phyloP scores from a whole-genome alignment of 257 asterid genomes.

The Rehmannia glutinosa region DNA sequence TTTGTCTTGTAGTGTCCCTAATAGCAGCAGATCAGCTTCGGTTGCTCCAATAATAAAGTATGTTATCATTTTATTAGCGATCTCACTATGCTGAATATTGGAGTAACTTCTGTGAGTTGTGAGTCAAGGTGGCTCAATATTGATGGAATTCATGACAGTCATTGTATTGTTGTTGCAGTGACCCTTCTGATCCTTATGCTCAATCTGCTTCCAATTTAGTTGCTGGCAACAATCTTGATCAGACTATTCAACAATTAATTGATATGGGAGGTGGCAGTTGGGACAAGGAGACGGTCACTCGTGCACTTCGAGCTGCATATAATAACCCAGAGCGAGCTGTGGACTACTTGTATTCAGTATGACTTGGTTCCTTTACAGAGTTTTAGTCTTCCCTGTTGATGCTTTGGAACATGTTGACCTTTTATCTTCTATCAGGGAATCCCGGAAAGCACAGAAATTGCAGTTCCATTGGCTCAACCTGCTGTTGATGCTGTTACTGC shows the following conservation, averaged over 20 bases:
- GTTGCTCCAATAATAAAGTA: conserved; percentile 36
- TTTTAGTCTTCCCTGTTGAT: not conserved
- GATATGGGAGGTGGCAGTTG: conserved; percentile 81
- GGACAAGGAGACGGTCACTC: conserved; percentile 59
- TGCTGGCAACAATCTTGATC: conserved; percentile 44
- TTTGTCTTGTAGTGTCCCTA: conserved; percentile 35
- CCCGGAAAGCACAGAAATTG: conserved; percentile 63
- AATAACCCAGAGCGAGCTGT: conserved; percentile 54
- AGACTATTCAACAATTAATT: conserved; percentile 55
- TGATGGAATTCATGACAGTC: conserved; percentile 11
- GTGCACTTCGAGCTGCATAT: conserved; percentile 73
- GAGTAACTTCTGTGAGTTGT: not conserved
- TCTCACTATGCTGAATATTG: not conserved
- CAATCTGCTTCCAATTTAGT: conserved; percentile 52
- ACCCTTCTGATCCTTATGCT: conserved; percentile 21
- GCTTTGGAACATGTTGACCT: not conserved
- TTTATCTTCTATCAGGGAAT: conserved; percentile 45
- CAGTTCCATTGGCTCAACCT: conserved; percentile 41
- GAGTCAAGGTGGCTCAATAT: not conserved
- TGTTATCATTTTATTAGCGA: not conserved
- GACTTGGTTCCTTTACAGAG: not conserved
- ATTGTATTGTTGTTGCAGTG: conserved; percentile 27
- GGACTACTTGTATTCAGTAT: conserved; percentile 58
- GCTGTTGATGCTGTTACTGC: conserved; percentile 36
- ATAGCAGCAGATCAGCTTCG: conserved; percentile 33